Evolutionary conservation across 352 stramenopile species (phyloP).

Genomic region (Phytophthora fragariae): DNA sequence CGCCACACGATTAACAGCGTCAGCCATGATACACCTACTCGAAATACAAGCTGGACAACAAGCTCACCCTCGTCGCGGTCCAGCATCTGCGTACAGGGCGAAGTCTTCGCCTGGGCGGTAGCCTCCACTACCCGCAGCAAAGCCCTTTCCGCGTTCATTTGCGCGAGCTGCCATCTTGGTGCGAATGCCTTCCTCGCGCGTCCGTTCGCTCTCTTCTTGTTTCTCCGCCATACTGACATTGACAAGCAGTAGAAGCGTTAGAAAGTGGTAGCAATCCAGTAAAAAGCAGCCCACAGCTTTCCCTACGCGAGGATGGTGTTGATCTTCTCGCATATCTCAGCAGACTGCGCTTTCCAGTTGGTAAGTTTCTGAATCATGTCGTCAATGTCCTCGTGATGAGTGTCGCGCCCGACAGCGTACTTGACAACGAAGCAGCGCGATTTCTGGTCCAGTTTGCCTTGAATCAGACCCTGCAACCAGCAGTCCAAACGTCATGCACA

Average conservation of each 20-base stretch:
- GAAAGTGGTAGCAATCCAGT: not conserved
- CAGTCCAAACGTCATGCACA: conserved; percentile 1
- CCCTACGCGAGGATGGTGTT: conserved; percentile 72
- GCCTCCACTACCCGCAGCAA: conserved; percentile 26
- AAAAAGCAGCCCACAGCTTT: not conserved
- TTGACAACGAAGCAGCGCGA: conserved; percentile 83
- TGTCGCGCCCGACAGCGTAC: conserved; percentile 90
- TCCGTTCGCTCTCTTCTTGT: conserved; percentile 58
- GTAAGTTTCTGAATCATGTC: conserved; percentile 90
- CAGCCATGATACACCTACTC: not conserved
- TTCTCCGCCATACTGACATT: conserved; percentile 58
- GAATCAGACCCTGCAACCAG: conserved; percentile 72
- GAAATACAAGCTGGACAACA: not conserved
- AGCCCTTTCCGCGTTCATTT: conserved; percentile 58
- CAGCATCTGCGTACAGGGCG: conserved; percentile 49
- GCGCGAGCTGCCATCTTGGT: conserved; percentile 60
- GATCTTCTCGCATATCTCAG: conserved; percentile 68
- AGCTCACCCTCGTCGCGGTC: conserved; percentile 59
- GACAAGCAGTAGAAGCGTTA: conserved; percentile 12
- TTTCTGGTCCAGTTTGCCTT: conserved; percentile 93
- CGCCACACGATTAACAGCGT: not conserved
- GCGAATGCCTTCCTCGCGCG: conserved; percentile 57
- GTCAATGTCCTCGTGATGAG: conserved; percentile 84
- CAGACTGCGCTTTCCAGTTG: conserved; percentile 80
- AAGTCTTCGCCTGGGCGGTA: conserved; percentile 60